These are phyloP conservation scores for Pharus latifolius DNA, from an alignment of 176 grass and related monocot species.

Conservation along the genomic window DNA sequence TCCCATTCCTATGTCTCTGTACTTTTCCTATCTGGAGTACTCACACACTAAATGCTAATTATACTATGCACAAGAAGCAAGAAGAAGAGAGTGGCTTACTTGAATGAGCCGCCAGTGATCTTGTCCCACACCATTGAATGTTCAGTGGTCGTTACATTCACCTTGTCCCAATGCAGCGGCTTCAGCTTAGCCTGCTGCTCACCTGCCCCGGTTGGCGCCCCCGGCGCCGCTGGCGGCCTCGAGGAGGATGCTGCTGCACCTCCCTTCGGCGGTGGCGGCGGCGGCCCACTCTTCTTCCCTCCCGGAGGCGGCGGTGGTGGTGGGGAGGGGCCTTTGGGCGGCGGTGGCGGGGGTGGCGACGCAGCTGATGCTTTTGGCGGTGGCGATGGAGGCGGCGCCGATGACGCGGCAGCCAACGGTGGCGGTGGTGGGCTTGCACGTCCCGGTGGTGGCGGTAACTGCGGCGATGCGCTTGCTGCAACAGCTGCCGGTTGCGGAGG, in stretches of 20 bases:
- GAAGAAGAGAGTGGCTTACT: conserved; percentile 27
- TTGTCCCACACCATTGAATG: conserved; percentile 99
- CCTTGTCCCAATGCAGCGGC: conserved; percentile 93
- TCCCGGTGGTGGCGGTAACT: conserved; percentile 17
- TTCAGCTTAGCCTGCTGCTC: conserved; percentile 60
- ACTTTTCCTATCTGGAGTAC: neutral
- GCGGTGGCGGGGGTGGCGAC: conserved; percentile 31
- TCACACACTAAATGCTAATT: too few species aligned
- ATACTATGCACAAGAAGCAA: neutral
- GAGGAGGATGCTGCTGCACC: conserved; percentile 24
- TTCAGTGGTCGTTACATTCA: conserved; percentile 53
- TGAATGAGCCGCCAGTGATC: conserved; percentile 88
- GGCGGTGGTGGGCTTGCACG: conserved; percentile 19
- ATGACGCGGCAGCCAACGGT: neutral
- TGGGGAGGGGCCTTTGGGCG: conserved; percentile 32
- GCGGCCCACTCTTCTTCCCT: conserved; percentile 40
- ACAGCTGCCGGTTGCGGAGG: conserved; percentile 9
- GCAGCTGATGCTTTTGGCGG: conserved; percentile 14
- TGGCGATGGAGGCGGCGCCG: conserved; percentile 12
- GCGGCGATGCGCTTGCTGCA: conserved; percentile 2
- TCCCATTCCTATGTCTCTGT: neutral
- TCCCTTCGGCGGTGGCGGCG: conserved; percentile 45
- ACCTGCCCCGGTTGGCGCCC: neutral
- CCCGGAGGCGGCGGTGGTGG: conserved; percentile 36
- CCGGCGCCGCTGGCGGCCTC: conserved; percentile 53